These are phyloP conservation scores for Lactifluus echinatus DNA, from an alignment of 768 basidiomycete genomes.

Conservation along the genomic window DNA sequence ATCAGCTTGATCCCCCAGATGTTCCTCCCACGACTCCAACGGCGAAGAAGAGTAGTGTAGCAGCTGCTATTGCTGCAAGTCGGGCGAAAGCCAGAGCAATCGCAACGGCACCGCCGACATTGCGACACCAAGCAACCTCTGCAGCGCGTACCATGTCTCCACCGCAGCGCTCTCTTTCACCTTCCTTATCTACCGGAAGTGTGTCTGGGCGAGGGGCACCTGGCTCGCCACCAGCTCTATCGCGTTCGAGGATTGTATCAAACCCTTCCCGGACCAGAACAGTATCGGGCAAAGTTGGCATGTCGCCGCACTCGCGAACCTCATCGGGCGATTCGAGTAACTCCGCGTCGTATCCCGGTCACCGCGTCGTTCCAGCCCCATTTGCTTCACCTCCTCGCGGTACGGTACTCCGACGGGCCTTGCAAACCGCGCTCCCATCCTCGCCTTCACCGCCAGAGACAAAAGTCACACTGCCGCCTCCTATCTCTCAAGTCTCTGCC, in stretches of 20 bases:
- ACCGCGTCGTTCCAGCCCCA: constrained; percentile 18
- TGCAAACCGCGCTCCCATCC: constrained; percentile 29
- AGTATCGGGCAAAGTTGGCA: neutral
- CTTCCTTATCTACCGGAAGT: constrained; percentile 29
- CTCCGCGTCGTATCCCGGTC: constrained; percentile 9
- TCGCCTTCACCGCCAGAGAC: constrained; percentile 23
- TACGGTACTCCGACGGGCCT: constrained; percentile 26
- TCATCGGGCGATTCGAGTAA: constrained; percentile 18
- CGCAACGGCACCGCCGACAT: constrained; percentile 69
- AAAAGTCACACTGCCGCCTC: constrained; percentile 17
- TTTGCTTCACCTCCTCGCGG: constrained; percentile 24
- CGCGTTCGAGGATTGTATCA: constrained; percentile 20
- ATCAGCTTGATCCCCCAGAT: constrained; percentile 35
- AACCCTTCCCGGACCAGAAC: constrained; percentile 22
- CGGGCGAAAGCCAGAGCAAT: constrained; percentile 81
- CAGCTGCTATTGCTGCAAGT: constrained; percentile 84
- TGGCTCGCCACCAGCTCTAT: constrained; percentile 15
- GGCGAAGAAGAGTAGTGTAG: constrained; percentile 71
- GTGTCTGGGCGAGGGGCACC: constrained; percentile 22
- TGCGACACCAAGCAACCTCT: constrained; percentile 78
- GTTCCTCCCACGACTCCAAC: constrained; percentile 38
- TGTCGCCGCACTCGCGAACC: constrained; percentile 17
- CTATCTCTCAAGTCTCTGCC: constrained; percentile 17
- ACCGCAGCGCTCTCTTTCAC: constrained; percentile 31
- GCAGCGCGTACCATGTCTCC: constrained; percentile 46